Percentiles rank a stretch among this genome's conserved stretches.
Conservation (phyloP, 78 protist species). For the Acrasis kona region DNA sequence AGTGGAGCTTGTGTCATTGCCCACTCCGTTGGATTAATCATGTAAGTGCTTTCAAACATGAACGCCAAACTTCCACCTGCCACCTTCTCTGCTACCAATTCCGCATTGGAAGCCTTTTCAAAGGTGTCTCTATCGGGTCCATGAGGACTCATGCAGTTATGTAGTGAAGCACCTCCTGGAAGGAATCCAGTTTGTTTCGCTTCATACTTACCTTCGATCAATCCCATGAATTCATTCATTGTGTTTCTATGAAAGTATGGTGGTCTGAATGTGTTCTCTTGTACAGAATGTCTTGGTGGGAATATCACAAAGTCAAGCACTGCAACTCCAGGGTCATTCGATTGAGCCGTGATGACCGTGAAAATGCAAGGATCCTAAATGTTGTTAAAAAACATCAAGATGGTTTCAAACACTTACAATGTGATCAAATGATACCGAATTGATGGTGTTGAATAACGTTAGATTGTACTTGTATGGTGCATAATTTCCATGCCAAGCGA, state of each 20-base stretch:
- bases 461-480: slow-evolving; percentile 87
- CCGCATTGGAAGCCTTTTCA: slow-evolving; percentile 33
- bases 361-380: slow-evolving; percentile 93
- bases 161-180: slow-evolving; percentile 63
- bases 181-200: slow-evolving; percentile 67
- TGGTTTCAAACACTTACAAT: too few relatives aligned
- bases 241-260: slow-evolving; percentile 89
- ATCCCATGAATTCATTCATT: slow-evolving; percentile 93
- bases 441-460: slow-evolving; percentile 57
- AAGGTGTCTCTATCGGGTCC: slow-evolving; percentile 81
- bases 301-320: slow-evolving; percentile 86
- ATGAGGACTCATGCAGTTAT: slow-evolving; percentile 79
- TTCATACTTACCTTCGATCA: slow-evolving; percentile 80
- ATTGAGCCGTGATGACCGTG: slow-evolving; percentile 85
- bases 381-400: too few relatives aligned
- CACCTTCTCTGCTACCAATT: background rate
- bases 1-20: background rate
- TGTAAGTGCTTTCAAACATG: slow-evolving; percentile 63
- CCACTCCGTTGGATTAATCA: slow-evolving; percentile 3
- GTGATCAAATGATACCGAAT: slow-evolving; percentile 86
- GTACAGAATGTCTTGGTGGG: slow-evolving; percentile 89
- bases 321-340: slow-evolving; percentile 78
- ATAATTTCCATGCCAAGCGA: slow-evolving; percentile 95
- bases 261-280: slow-evolving; percentile 84
- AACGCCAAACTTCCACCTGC: slow-evolving; percentile 52